Conservation (phyloP, 2,329 filamentous ascomycete genomes). For the Parascedosporium putredinis region DNA sequence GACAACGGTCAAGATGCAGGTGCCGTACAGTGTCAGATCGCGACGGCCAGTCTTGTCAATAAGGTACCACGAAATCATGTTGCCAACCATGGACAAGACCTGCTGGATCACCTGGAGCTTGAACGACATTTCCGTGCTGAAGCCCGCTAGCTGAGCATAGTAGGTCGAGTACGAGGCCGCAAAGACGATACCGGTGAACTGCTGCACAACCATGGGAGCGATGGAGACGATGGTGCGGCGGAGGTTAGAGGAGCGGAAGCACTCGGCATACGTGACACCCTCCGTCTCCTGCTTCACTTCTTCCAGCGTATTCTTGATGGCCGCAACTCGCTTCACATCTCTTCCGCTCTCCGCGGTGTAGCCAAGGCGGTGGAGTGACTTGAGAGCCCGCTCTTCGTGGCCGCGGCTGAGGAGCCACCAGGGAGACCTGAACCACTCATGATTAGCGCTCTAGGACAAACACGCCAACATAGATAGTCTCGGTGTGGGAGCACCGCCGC, state of each 20-base stretch:
- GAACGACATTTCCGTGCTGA: conserved; percentile 21
- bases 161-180: conserved; percentile 27
- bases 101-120: conserved; percentile 24
- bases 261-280: conserved; percentile 27
- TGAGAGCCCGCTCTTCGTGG: conserved; percentile 22
- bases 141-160: conserved; percentile 30
- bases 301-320: conserved; percentile 18
- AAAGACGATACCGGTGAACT: conserved; percentile 23
- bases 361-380: conserved; percentile 20
- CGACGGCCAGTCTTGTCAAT: conserved; percentile 21
- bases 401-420: conserved; percentile 24
- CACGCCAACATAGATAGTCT: too few relatives aligned
- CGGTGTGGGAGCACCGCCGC: too few relatives aligned
- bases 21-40: conserved; percentile 21
- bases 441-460: background rate
- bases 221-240: conserved; percentile 18
- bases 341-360: conserved; percentile 18
- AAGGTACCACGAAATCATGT: conserved; percentile 21
- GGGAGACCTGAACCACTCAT: conserved; percentile 16
- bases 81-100: conserved; percentile 18
- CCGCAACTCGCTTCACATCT: conserved; percentile 9
- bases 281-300: conserved; percentile 23
- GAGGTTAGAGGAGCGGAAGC: conserved; percentile 23
- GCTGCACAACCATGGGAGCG: conserved; percentile 23
- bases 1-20: conserved; percentile 24